Evolutionary conservation across 2,329 filamentous ascomycete species (phyloP), one percentile per base, ranked within the genome.

Genomic region (Cercospora brassicicola): DNA sequence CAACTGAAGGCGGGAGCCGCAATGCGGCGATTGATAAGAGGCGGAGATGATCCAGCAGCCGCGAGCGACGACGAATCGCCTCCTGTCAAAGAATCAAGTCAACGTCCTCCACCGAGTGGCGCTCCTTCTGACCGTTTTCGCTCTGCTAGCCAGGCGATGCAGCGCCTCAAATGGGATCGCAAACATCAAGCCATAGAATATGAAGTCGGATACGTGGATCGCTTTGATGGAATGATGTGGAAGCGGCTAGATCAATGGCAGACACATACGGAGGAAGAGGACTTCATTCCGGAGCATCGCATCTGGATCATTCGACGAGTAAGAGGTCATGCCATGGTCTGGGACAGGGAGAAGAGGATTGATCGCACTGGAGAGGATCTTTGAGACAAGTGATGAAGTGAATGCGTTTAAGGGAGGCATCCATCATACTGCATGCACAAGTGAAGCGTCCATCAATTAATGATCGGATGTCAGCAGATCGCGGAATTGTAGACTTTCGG

Each of bases 251-350:
- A 81, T 56, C 79, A 77, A n/a, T 87, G 85, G 85, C 67, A 85
- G 72, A 82, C 79, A 18, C 84, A 86, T 59, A 81, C 82, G 33
- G 86, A 85, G 9, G 80, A 87, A 30, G 84, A 87, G 67, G 85
- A 87, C 57, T 87, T 86, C 65, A 86, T 87, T 65, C 85, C 85
- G 2, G 81, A 84, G 70, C 84, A 87, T 76, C 80, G 85, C 2
- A 83, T 87, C 18, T 69, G 79, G 79, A 68, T 80, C 77, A 18
- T 75, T 70, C 4, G 74, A 77, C 42, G 67, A 65, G 4, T 79
- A 81, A 26, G 72, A 59, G 55, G 55, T 23, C 28, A 23, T 20
- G 8, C 30, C n/a, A 20, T 82, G 36, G 79, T 87, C 2, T 87
- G 85, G 85, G 84, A 87, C 72, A 78, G 85, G 48, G 79, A 77